phyloP scores from a whole-genome alignment of 768 basidiomycete genomes.

The Dioszegia aurantiaca region DNA sequence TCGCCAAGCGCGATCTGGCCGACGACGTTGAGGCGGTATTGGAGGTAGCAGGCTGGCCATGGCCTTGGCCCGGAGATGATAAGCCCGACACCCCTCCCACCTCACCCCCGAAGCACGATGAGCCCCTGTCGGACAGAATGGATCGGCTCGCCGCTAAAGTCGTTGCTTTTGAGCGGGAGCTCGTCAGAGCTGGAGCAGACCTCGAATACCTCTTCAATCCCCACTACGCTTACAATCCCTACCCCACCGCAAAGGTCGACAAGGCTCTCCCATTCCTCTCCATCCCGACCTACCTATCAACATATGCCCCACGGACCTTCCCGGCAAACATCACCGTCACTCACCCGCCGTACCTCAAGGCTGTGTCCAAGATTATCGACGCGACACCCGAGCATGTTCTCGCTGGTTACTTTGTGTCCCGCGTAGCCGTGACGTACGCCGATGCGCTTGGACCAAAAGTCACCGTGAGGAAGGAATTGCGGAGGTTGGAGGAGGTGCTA shows the following conservation, averaged over 20 bases:
- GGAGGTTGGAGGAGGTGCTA: slow-evolving; percentile 68
- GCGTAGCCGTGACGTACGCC: slow-evolving; percentile 67
- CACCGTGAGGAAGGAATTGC: slow-evolving; percentile 72
- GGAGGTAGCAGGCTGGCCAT: slow-evolving; percentile 76
- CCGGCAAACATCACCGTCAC: slow-evolving; percentile 71
- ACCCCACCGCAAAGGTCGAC: slow-evolving; percentile 66
- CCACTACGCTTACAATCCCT: slow-evolving; percentile 82
- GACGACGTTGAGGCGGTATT: slow-evolving; percentile 22
- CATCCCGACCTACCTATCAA: slow-evolving; percentile 79
- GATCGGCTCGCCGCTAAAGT: slow-evolving; percentile 68
- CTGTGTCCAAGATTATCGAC: slow-evolving; percentile 67
- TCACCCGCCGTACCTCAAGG: slow-evolving; percentile 69
- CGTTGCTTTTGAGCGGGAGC: slow-evolving; percentile 69
- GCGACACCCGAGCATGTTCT: slow-evolving; percentile 67
- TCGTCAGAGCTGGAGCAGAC: slow-evolving; percentile 78
- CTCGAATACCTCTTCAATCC: slow-evolving; percentile 68
- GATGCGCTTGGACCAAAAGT: slow-evolving; percentile 67
- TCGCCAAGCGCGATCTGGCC: slow-evolving; percentile 22
- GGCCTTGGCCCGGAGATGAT: slow-evolving; percentile 47
- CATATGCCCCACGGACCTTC: slow-evolving; percentile 74
- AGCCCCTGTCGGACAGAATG: slow-evolving; percentile 60
- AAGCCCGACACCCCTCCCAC: slow-evolving; percentile 21
- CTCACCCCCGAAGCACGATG: slow-evolving; percentile 35
- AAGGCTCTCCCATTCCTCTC: slow-evolving; percentile 69
- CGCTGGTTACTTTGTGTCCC: slow-evolving; percentile 82